Evolutionary conservation across 352 stramenopile genomes (phyloP).

Genomic region (Phytophthora ohioensis): DNA sequence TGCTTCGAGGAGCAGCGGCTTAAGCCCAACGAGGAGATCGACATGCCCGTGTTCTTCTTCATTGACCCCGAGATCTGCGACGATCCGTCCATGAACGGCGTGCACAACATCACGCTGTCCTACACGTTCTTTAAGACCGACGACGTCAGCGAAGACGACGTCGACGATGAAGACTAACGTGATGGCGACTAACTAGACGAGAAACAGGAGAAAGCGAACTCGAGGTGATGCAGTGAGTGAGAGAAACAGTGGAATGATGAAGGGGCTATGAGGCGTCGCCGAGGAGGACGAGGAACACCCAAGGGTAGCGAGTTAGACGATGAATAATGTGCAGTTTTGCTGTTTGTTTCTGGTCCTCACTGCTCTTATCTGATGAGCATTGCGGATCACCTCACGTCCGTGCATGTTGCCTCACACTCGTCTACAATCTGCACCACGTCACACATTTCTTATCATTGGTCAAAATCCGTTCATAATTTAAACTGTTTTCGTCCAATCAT

Average conservation of each 20-base stretch:
- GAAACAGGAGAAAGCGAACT: background rate
- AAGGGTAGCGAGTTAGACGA: conserved; percentile 16
- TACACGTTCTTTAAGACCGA: conserved; percentile 99
- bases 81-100: conserved; percentile 96
- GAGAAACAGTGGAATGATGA: background rate
- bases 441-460: conserved; percentile 14
- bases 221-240: background rate
- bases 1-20: conserved; percentile 99
- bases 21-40: conserved; percentile 97
- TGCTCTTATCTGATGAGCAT: no score
- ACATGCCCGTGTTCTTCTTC: conserved; percentile 99
- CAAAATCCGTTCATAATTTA: conserved; percentile 9
- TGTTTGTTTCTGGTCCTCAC: no score
- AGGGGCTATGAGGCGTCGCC: background rate
- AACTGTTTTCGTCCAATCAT: conserved; percentile 20
- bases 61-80: conserved; percentile 99
- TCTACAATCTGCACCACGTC: conserved; percentile 20
- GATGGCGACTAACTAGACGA: background rate
- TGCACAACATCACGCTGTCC: conserved; percentile 98
- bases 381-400: no score
- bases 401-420: background rate
- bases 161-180: conserved; percentile 70
- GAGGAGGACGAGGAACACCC: background rate
- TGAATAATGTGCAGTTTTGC: conserved; percentile 4
- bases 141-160: conserved; percentile 92